A percentile compares a stretch with the other conserved stretches of the same genome.
Conservation (phyloP, 108 stramenopile species). For the Cyclotella cryptica region DNA sequence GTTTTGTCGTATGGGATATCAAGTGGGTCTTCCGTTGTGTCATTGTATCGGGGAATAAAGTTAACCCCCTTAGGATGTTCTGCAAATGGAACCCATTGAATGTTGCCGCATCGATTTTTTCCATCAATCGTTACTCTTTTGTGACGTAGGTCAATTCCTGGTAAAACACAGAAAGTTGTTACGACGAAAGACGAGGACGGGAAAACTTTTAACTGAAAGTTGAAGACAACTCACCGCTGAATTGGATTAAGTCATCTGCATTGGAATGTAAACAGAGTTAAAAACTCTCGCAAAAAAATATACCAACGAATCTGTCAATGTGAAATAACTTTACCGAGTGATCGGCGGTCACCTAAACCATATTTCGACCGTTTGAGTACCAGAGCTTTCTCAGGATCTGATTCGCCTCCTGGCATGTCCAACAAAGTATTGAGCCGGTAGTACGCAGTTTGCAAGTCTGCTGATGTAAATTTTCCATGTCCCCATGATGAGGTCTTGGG, state of each 20-base stretch:
- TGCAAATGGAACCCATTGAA: conserved; percentile 80
- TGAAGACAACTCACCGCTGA: conserved; percentile 56
- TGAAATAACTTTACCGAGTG: conserved; percentile 59
- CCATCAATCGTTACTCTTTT: conserved; percentile 59
- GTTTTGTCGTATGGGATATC: conserved; percentile 54
- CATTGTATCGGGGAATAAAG: conserved; percentile 49
- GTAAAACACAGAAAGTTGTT: not conserved
- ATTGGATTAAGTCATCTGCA: conserved; percentile 53
- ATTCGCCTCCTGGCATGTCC: conserved; percentile 64
- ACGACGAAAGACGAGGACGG: not conserved
- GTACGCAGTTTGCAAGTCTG: conserved; percentile 21
- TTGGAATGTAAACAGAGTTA: not conserved
- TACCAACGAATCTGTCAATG: not conserved
- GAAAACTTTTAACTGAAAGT: not conserved
- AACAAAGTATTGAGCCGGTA: conserved; percentile 67
- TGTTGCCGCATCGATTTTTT: conserved; percentile 81
- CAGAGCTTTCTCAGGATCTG: conserved; percentile 33
- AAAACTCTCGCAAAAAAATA: not conserved
- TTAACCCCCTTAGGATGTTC: conserved; percentile 59
- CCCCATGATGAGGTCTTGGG: conserved; percentile 68
- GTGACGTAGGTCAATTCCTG: conserved; percentile 58
- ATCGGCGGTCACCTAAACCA: conserved; percentile 79
- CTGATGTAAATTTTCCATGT: conserved; percentile 25
- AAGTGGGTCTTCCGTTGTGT: conserved; percentile 39
- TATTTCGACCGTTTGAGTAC: conserved; percentile 49